Evolutionary conservation across 805 yeast genomes (phyloP), one percentile per base, ranked within the genome.

Genomic region (Starmerella cellae): DNA sequence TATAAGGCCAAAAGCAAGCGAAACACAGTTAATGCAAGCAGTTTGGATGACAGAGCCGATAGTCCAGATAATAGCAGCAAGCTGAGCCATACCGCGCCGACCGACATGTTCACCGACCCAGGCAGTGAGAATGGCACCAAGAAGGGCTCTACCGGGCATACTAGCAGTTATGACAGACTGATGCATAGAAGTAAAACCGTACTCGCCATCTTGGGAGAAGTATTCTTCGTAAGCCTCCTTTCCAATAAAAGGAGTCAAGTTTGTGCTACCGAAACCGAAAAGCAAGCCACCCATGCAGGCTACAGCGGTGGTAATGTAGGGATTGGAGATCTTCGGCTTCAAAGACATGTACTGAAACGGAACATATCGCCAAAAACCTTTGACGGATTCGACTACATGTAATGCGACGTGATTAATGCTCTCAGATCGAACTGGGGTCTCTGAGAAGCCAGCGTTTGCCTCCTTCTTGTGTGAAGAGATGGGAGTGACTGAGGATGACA

Each of bases 191-290:
- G 61, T 55, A 19, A 48, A 48, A 14, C 24, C n/a, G n/a, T 32
- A 16, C 22, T 58, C 38, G 28, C 28, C 28, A 24, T 24, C 13
- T 9, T 9, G 28, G 46, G 68, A 47, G 61, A 80, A 81, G 52
- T 61, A 77, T 1, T 58, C 51, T 22, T 57, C 57, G 59, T 82
- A 82, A 17, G 64, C 62, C 0, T 58, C 61, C n/a, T 69, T 61
- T 3, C 69, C 68, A 35, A 81, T 66, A 53, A 82, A 81, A 1
- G 82, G 77, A 1, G 87, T 73, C 63, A 82, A 70, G 1, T 93
- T 80, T 1, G 91, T 74, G 38, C 79, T 75, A 57, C 82, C 94
- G 55, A 80, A 73, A 41, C 94, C 93, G 61, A 79, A 74, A 58
- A 82, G 67, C 61, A 76, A 63, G 36, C 87, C 88, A 34, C 82